A percentile compares a stretch with the other conserved stretches of the same genome.
These are phyloP conservation scores for Penicillium occitanis DNA, from an alignment of 2,329 filamentous ascomycete species.

Conservation along the genomic window DNA sequence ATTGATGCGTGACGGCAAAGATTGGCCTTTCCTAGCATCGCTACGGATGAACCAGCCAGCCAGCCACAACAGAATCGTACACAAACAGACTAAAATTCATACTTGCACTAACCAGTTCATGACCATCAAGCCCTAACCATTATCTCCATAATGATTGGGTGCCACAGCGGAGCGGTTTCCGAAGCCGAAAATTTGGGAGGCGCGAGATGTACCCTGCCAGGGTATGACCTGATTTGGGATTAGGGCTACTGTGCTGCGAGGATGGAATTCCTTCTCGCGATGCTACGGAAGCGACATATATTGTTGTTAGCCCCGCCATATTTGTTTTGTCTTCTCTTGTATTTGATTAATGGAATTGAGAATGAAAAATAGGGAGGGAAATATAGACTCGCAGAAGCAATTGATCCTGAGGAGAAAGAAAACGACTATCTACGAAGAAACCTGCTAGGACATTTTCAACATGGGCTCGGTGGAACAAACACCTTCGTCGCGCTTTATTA, in stretches of 20 bases:
- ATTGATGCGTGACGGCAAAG: neutral
- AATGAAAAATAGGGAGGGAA: neutral
- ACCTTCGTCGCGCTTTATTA: neutral
- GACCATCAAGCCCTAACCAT: neutral
- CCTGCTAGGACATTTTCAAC: neutral
- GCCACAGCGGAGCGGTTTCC: neutral
- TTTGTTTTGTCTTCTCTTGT: neutral
- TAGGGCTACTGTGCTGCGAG: neutral
- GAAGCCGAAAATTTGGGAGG: neutral
- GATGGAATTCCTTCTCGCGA: neutral
- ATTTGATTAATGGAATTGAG: neutral
- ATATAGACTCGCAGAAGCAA: neutral
- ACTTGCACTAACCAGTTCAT: neutral
- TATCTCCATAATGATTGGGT: neutral
- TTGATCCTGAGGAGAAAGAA: too few relatives aligned
- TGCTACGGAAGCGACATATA: neutral
- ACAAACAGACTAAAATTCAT: neutral
- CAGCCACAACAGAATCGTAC: neutral
- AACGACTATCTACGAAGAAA: neutral
- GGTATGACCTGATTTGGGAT: conserved; percentile 2
- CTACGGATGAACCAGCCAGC: neutral
- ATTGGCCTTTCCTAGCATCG: neutral
- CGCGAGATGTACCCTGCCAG: neutral
- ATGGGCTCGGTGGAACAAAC: neutral
- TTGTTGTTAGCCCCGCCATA: neutral